Conservation (phyloP, 2,329 filamentous ascomycete genomes). For the Aspergillus puulaauensis region DNA sequence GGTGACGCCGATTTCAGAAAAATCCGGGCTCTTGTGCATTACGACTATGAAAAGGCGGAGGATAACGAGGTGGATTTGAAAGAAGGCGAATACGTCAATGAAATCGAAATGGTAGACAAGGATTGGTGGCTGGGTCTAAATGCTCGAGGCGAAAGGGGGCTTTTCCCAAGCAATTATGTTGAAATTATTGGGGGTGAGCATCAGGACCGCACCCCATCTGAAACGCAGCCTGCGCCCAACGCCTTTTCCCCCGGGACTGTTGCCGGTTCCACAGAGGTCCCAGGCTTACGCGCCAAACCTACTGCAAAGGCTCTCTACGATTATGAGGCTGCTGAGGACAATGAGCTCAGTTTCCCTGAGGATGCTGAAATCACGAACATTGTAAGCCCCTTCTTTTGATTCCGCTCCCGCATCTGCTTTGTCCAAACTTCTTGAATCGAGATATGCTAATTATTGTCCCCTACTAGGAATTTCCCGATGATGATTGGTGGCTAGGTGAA, state of each 20-base stretch:
- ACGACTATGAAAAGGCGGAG: conserved; percentile 96
- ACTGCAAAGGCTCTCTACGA: conserved; percentile 88
- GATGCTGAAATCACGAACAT: conserved; percentile 77
- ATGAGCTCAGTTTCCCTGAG: conserved; percentile 82
- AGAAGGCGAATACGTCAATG: conserved; percentile 83
- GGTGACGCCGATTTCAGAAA: conserved; percentile 54
- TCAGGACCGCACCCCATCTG: conserved; percentile 21
- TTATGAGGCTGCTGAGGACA: conserved; percentile 96
- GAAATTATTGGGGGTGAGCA: conserved; percentile 70
- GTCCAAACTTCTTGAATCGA: background rate
- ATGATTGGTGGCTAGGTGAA: conserved; percentile 97
- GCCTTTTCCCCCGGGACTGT: conserved; percentile 33
- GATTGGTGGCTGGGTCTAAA: conserved; percentile 99
- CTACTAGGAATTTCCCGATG: conserved; percentile 86
- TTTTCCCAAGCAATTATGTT: conserved; percentile 98
- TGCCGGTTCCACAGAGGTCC: conserved; percentile 37
- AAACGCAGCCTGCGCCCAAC: conserved; percentile 29
- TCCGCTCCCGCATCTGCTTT: background rate
- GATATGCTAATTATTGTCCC: background rate
- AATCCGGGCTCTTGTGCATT: conserved; percentile 76
- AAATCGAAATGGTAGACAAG: conserved; percentile 96
- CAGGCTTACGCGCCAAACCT: conserved; percentile 45
- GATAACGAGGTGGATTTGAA: conserved; percentile 92
- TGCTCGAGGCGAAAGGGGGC: conserved; percentile 73
- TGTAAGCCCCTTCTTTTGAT: conserved; percentile 51